phyloP scores from a whole-genome alignment of 768 basidiomycete species.

The Trametes coccinea region DNA sequence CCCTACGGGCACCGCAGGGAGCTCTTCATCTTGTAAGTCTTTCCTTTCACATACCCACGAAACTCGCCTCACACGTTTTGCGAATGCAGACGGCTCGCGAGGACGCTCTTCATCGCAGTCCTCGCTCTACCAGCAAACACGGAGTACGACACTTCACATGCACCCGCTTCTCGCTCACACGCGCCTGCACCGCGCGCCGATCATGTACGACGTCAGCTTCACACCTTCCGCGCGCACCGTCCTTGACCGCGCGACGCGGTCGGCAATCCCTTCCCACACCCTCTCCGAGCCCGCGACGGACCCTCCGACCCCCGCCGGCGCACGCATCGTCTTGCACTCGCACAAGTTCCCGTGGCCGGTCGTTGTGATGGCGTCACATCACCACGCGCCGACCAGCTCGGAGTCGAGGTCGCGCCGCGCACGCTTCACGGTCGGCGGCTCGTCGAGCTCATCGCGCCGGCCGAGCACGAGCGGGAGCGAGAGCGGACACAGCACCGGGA shows the following conservation, averaged over 20 bases:
- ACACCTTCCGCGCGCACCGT: conserved; percentile 60
- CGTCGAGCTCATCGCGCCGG: conserved; percentile 26
- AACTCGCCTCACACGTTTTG: conserved; percentile 2
- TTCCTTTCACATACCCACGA: neutral
- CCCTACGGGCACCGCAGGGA: conserved; percentile 39
- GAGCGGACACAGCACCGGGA: neutral
- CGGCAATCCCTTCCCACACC: conserved; percentile 54
- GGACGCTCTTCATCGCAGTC: conserved; percentile 26
- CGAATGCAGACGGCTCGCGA: conserved; percentile 27
- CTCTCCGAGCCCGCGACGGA: conserved; percentile 66
- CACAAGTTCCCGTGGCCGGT: conserved; percentile 66
- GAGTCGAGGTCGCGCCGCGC: conserved; percentile 18
- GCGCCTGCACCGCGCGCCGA: conserved; percentile 57
- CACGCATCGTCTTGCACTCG: conserved; percentile 52
- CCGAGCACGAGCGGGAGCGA: conserved; percentile 22
- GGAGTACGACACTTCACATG: conserved; percentile 48
- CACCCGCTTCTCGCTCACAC: conserved; percentile 64
- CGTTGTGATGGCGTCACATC: conserved; percentile 40
- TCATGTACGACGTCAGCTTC: conserved; percentile 58
- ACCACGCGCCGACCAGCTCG: conserved; percentile 2
- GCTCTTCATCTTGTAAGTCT: conserved; percentile 42
- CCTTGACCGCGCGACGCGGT: conserved; percentile 54
- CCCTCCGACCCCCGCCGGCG: conserved; percentile 48
- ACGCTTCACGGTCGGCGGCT: conserved; percentile 33
- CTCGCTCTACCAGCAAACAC: conserved; percentile 31